Base-by-base conservation (phyloP, 2,329 filamentous ascomycete genomes). In the Xylaria sp. region DNA sequence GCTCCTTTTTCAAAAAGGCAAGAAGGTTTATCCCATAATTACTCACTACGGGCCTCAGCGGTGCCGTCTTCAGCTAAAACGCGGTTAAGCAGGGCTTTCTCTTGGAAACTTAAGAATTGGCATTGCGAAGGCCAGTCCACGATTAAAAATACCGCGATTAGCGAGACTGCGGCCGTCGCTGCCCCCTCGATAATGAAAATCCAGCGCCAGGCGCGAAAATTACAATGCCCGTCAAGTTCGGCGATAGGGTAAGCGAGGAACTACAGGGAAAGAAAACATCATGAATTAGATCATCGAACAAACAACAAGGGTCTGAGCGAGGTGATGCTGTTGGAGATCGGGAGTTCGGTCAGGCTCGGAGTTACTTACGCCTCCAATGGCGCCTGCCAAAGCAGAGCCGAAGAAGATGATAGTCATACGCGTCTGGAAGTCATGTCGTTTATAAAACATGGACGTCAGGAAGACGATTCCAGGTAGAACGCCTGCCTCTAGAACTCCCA, bases 61-160 rank as follows among this genome's bases (percentile, higher is more conserved):
- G 72, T 75, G 23, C 77, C 77, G 54, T 78, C 77, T 26, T 75
- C 71, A 1, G 75, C 73, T 6, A 82, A 70, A 9, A 80, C 77
- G 15, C 72, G 71, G 31, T 74, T 70, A 4, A 82, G 72, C 26
- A 79, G 77, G 4, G 70, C 66, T 38, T 78, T 81, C 69, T 87
- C 83, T 2, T 81, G 74, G 2, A 78, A 70, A 5, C 77, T 81
- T 17, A 87, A 79, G 76, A 85, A 87, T 3, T 77, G 79, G 42
- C 83, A 82, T n/a, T 79, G 81, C n/a, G 80, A 77, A 0, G 85
- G 85, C 72, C 83, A 85, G 75, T 88, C 86, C 38, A 81, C 82
- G 17, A 87, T 83, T 66, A 86, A 77, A 74, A 81, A 83, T 63
- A 79, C 78, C 4, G 78, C 74, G 23, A 74, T 65, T 63, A 80